Base-by-base conservation (phyloP, 1,284 basidiomycete species). In the Ganoderma lucidum region DNA sequence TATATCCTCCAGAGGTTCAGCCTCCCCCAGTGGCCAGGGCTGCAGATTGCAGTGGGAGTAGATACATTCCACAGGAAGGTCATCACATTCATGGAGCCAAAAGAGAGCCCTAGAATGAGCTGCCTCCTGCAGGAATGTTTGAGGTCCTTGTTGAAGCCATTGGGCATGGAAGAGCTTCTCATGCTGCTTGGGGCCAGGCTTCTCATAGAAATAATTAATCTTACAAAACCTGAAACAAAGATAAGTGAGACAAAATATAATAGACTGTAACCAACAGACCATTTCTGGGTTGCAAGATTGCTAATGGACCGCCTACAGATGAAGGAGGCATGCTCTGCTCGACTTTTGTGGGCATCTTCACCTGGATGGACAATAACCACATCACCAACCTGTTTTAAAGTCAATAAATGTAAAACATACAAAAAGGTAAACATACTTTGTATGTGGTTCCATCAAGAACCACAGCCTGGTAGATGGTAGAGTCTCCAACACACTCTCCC, bases 71-170 rank as follows among this genome's bases (percentile, higher is more conserved):
- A 89, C 76, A 2, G 78, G 79, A 41, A 82, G 84, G 70, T 88
- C 81, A 64, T 86, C 86, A 73, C 91, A 93, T 32, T 83, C 80
- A 45, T 87, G 80, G 64, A 88, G 81, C 19, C 87, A 81, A 73
- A 85, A 91, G 0, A 93, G 79, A 0, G 83, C 82, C 62, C 85
- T 84, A 0, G 90, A 83, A 70, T 92, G 90, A 0, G 89, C 86
- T 0, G 85, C 84, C 73, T 93, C 88, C 73, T 90, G 89, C 0
- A 92, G 81, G 6, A 90, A 75, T 0, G 88, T 92, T 73, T 89
- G 87, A 6, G 87, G 89, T 3, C 89, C 88, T 79, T 91, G 91
- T 35, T 83, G 80, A 68, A 87, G 83, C 91, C 91, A 93, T 66
- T 89, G 87, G 0, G 82, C 88, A 77, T 93, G 91, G 68, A 90